Base-by-base conservation (phyloP, 805 yeast species). In the Ogataea chonburiensis region DNA sequence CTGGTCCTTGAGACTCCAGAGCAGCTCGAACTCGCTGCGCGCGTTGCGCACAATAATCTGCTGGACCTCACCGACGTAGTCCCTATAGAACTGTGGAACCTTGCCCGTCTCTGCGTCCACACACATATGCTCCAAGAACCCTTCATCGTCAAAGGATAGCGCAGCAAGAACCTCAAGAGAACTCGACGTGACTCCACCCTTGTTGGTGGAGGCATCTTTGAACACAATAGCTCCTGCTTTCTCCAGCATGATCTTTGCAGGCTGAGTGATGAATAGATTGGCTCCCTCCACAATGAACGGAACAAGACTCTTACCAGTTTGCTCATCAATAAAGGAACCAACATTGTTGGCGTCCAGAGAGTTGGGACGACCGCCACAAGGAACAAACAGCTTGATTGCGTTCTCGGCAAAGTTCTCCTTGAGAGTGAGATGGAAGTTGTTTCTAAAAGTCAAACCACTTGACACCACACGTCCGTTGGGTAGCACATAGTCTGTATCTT, bases 351-450 rank as follows among this genome's bases (percentile, higher is more conserved):
- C 78, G 61, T 89, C 94, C 60, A 91, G 80, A 14, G 98, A 94
- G 52, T 86, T 91, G 42, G 98, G 98, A 66, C 98, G 83, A 51
- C 98, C 98, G 63, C 98, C 98, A 66, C 98, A 91, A 40, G 98
- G 98, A 27, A 89, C 97, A 65, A 93, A 89, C 56, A 91, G 68
- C 53, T 87, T 88, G 43, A 88, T 71, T 20, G 73, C 72, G 28
- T 76, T 73, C 17, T 49, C 40, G 25, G 75, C 77, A 53, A 77
- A 78, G 43, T 73, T 73, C 42, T 83, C 79, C 44, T 77, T 74
- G 42, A 83, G 60, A 49, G 79, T 76, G 48, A 86, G 70, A 60
- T 91, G 98, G 80, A 85, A 91, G 25, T 78, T 73, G 66, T 91
- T 93, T 68, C 98, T 79, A 70, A 89, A 93, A 13, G 80, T 74